Base-by-base conservation (phyloP, 2,329 filamentous ascomycete genomes). In the Trichophyton benhamiae region DNA sequence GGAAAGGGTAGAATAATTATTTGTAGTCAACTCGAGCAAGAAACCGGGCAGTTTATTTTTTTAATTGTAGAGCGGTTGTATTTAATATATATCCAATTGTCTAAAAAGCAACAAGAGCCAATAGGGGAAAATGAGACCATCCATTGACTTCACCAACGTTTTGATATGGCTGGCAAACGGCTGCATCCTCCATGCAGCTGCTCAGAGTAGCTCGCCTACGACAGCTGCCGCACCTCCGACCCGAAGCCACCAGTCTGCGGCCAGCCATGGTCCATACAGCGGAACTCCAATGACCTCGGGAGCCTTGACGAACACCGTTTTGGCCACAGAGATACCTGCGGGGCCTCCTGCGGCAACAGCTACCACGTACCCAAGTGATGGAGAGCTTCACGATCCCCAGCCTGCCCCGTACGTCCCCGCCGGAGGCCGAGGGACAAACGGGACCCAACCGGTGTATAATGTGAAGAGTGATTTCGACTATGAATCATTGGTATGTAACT, bases 381-480 rank as follows among this genome's bases (percentile, higher is more conserved):
- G 89, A 11, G 70, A 80, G 61, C 82, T 91, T 0, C 82, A 88
- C 61, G 75, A 82, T n/a, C 77, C 82, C 1, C 75, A 88, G 72
- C 87, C 88, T 0, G 84, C 84, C 0, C 88, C 88, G 0, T 92
- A 87, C 74, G 82, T 80, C 0, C 89, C 89, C 0, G 82, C 78
- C 42, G 88, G 89, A 62, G 89, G 89, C 11, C 73, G 87, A 0
- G 88, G 88, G 1, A 91, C 88, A 49, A 91, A 92, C 63, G 88
- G 88, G n/a, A 82, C 83, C 0, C 79, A 81, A 49, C 88, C 88
- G 1, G 83, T 90, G 0, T 92, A 92, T 73, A 84, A 87, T 63
- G 85, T 88, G 0, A 80, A 89, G 68, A 89, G 86, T 65, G 89
- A 95, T 69, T 94, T 91, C 69, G 89, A 94, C 72, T 94, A 87